Conservation (phyloP, 2,329 filamentous ascomycete genomes). For the Phialemoniopsis sp. region DNA sequence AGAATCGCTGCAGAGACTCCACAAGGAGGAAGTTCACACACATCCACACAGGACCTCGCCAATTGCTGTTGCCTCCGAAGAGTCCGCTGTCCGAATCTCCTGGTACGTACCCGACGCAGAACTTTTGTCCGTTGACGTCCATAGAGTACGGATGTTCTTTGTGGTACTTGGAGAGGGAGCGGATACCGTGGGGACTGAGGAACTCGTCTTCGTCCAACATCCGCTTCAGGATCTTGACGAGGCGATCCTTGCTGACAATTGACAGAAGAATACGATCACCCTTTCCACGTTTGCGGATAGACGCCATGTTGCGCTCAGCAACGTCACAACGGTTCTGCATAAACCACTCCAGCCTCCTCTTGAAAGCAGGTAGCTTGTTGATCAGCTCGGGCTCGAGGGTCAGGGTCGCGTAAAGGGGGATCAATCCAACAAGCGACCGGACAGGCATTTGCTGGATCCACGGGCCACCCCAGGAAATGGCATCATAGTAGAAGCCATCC, state of each 20-base stretch:
- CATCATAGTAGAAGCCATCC: slow-evolving; percentile 97
- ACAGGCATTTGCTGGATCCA: slow-evolving; percentile 92
- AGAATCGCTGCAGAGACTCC: slow-evolving; percentile 91
- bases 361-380: slow-evolving; percentile 87
- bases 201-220: slow-evolving; percentile 97
- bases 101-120: slow-evolving; percentile 83
- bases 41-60: slow-evolving; percentile 93
- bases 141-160: slow-evolving; percentile 88
- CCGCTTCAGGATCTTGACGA: slow-evolving; percentile 80
- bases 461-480: slow-evolving; percentile 91
- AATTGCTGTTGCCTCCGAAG: slow-evolving; percentile 97
- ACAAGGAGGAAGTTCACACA: slow-evolving; percentile 94
- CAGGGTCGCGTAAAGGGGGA: slow-evolving; percentile 86
- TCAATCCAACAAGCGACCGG: slow-evolving; percentile 86
- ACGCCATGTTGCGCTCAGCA: slow-evolving; percentile 90
- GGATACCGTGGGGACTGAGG: slow-evolving; percentile 82
- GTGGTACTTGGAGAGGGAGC: slow-evolving; percentile 88
- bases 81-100: slow-evolving; percentile 95
- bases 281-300: slow-evolving; percentile 85
- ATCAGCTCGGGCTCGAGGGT: slow-evolving; percentile 93
- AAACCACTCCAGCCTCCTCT: slow-evolving; percentile 92
- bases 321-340: slow-evolving; percentile 82
- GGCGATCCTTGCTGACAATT: slow-evolving; percentile 87
- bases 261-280: slow-evolving; percentile 83
- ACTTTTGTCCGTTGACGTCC: slow-evolving; percentile 90